Evolutionary conservation across 1,284 basidiomycete genomes (phyloP).

Genomic region (Cutaneotrichosporon sp.): DNA sequence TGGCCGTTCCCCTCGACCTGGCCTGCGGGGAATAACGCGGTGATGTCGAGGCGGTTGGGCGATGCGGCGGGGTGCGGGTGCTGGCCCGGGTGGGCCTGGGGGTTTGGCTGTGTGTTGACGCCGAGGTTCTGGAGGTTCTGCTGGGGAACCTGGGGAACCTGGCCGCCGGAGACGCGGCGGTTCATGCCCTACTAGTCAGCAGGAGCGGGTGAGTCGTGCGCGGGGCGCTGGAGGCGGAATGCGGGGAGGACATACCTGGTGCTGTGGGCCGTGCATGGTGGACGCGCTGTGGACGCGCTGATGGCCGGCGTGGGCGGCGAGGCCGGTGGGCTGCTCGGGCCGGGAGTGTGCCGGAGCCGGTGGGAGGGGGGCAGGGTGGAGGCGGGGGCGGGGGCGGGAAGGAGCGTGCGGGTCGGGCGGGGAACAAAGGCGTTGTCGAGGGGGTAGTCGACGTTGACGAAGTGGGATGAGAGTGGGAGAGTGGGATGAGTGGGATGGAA

Average conservation of each 20-base stretch:
- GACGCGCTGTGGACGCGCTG: not conserved
- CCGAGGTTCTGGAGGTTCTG: not conserved
- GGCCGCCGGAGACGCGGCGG: conserved; percentile 12
- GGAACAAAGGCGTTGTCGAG: not conserved
- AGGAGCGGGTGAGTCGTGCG: too few relatives aligned
- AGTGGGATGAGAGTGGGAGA: too few relatives aligned
- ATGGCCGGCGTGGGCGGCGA: conserved; percentile 2
- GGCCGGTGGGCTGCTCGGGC: not conserved
- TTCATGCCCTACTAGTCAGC: conserved; percentile 2
- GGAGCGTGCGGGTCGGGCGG: not conserved
- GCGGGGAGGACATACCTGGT: not conserved
- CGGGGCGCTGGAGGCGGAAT: too few relatives aligned
- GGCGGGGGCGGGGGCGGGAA: too few relatives aligned
- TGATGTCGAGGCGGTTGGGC: not conserved
- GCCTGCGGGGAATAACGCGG: not conserved
- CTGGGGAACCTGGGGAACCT: not conserved
- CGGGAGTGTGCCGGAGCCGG: not conserved
- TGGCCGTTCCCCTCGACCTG: conserved; percentile 21
- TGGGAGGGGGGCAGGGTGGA: not conserved
- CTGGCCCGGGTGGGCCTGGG: not conserved
- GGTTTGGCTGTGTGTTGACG: not conserved
- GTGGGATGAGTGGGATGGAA: not conserved
- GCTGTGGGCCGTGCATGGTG: conserved; percentile 5
- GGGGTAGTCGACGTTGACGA: not conserved
- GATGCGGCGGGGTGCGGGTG: not conserved